Conservation (phyloP, 2,329 filamentous ascomycete genomes). For the Fusarium protoensiforme region DNA sequence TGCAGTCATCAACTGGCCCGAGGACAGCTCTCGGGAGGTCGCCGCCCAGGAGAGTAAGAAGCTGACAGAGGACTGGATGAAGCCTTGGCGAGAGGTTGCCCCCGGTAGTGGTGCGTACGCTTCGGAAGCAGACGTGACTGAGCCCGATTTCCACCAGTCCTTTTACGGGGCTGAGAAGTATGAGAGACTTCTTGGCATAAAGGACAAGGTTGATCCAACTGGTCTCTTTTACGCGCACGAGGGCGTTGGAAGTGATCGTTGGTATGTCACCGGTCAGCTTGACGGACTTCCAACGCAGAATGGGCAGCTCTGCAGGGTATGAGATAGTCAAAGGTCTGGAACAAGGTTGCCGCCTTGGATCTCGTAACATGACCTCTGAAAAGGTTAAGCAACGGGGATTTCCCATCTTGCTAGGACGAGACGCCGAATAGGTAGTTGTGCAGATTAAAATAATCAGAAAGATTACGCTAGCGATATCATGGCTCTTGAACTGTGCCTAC, state of each 20-base stretch:
- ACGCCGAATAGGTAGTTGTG: no score
- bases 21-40: conserved; percentile 21
- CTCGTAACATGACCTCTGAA: no score
- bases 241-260: conserved; percentile 34
- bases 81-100: conserved; percentile 37
- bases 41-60: conserved; percentile 28
- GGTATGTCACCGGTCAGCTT: conserved; percentile 34
- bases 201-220: conserved; percentile 30
- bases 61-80: conserved; percentile 41
- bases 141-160: conserved; percentile 38
- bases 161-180: conserved; percentile 36
- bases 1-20: conserved; percentile 46
- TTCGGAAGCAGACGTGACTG: conserved; percentile 35
- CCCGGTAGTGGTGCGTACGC: conserved; percentile 34
- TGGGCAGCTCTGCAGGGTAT: conserved; percentile 30
- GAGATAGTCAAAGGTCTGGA: not conserved
- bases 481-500: no score
- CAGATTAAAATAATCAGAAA: no score
- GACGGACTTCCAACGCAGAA: conserved; percentile 38
- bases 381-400: no score
- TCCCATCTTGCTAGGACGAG: no score
- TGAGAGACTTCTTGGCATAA: conserved; percentile 28
- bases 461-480: no score
- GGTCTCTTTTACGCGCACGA: conserved; percentile 35
- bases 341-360: no score